phyloP scores from a whole-genome alignment of 1,139 yeast species.

The Candida sp. region DNA sequence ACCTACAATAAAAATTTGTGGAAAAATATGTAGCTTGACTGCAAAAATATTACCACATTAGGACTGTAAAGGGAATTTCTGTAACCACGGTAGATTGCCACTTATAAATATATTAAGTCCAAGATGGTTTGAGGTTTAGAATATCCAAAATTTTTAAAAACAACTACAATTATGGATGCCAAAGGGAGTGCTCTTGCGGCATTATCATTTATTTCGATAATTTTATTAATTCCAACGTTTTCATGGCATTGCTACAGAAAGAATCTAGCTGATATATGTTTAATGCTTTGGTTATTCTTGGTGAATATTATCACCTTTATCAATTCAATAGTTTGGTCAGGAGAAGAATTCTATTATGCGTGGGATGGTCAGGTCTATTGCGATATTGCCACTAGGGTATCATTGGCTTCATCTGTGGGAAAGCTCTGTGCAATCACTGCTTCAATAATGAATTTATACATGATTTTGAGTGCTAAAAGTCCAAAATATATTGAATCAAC shows the following conservation, averaged over 20 bases:
- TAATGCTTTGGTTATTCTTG: slow-evolving; percentile 61
- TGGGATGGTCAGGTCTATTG: slow-evolving; percentile 78
- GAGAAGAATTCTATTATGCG: slow-evolving; percentile 35
- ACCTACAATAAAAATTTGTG: no score
- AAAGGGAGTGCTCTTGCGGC: slow-evolving; percentile 37
- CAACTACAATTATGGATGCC: slow-evolving; percentile 13
- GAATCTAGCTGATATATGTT: slow-evolving; percentile 65
- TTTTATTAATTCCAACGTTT: slow-evolving; percentile 62
- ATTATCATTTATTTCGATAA: slow-evolving; percentile 48
- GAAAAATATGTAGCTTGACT: no score
- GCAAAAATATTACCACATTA: slow-evolving; percentile 14
- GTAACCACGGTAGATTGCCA: not conserved
- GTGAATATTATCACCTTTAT: slow-evolving; percentile 58
- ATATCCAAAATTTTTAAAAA: not conserved
- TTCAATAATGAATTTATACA: slow-evolving; percentile 64
- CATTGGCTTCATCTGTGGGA: slow-evolving; percentile 64
- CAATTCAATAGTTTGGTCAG: slow-evolving; percentile 72
- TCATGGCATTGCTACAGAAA: slow-evolving; percentile 63
- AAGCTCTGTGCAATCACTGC: slow-evolving; percentile 69
- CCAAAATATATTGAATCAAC: slow-evolving; percentile 36
- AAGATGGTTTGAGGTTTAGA: slow-evolving; percentile 5
- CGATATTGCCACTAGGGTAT: slow-evolving; percentile 65
- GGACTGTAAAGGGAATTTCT: slow-evolving; percentile 15
- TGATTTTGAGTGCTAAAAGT: slow-evolving; percentile 57
- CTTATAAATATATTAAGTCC: not conserved